Percentiles rank a stretch among this genome's conserved stretches.
phyloP scores from a whole-genome alignment of 306 rosid species.

The Spatholobus suberectus region DNA sequence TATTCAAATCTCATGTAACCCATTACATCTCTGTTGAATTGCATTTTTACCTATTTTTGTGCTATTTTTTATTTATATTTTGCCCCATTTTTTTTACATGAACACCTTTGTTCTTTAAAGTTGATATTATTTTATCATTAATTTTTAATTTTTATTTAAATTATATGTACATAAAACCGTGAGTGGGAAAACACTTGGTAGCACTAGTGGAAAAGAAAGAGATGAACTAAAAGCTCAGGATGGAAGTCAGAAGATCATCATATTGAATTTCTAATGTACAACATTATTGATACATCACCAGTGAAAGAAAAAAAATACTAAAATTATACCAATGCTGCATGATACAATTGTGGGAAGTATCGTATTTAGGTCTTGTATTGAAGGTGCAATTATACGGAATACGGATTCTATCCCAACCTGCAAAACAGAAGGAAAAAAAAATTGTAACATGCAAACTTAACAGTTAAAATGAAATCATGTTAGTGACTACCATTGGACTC shows the following conservation, averaged over 20 bases:
- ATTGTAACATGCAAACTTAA: neutral
- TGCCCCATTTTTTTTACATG: neutral
- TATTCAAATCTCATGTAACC: neutral
- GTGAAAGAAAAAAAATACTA: neutral
- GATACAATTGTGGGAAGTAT: slow-evolving; percentile 38
- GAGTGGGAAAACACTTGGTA: neutral
- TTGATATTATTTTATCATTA: neutral
- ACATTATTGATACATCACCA: slow-evolving; percentile 14
- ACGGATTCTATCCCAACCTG: slow-evolving; percentile 51
- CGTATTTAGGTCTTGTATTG: slow-evolving; percentile 25
- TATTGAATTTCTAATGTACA: slow-evolving; percentile 38
- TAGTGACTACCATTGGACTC: neutral
- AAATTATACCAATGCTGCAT: slow-evolving; percentile 39
- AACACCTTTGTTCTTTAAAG: neutral
- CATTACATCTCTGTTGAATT: neutral
- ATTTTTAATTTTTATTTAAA: neutral
- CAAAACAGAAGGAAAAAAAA: neutral
- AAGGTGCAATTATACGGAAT: slow-evolving; percentile 44
- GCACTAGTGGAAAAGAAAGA: neutral
- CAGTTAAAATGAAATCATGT: neutral
- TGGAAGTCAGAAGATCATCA: slow-evolving; percentile 24
- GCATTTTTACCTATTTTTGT: neutral
- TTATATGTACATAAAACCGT: neutral
- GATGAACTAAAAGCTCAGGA: neutral
- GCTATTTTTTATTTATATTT: neutral